Conservation (phyloP, 164 flowering plant species). For the Cinnamomum chago region DNA sequence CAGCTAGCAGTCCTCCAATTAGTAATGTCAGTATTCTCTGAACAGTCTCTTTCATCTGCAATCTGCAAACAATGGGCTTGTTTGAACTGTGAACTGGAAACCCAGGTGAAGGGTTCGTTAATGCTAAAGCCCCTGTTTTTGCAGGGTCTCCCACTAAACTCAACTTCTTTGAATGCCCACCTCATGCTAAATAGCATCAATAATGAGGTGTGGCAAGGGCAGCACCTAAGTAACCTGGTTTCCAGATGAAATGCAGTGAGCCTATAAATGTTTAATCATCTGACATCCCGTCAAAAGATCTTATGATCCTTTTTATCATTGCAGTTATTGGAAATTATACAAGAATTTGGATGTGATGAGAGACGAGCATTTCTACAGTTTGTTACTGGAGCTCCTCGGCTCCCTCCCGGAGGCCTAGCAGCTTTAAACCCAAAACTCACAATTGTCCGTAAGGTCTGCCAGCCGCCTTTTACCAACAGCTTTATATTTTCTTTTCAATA, state of each 20-base stretch:
- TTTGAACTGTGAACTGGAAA: not conserved
- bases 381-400: constrained; percentile 95
- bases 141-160: not conserved
- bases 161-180: not conserved
- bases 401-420: constrained; percentile 91
- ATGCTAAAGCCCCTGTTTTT: not conserved
- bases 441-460: constrained; percentile 78
- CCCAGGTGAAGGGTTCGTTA: not conserved
- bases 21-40: constrained; percentile 43
- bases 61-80: not conserved
- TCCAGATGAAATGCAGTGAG: not conserved
- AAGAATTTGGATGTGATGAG: constrained; percentile 53
- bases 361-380: constrained; percentile 82
- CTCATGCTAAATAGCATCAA: not conserved
- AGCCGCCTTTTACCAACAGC: not conserved
- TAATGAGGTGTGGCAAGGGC: not conserved
- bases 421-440: constrained; percentile 88
- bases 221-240: not conserved
- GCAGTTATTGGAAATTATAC: constrained; percentile 77
- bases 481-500: constrained; percentile 2
- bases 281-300: not conserved
- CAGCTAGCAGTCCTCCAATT: constrained; percentile 78
- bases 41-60: not conserved
- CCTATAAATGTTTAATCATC: not conserved
- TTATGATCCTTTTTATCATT: constrained; percentile 5